phyloP scores from a whole-genome alignment of 257 asterid genomes.

The Rubia yunnanensis region DNA sequence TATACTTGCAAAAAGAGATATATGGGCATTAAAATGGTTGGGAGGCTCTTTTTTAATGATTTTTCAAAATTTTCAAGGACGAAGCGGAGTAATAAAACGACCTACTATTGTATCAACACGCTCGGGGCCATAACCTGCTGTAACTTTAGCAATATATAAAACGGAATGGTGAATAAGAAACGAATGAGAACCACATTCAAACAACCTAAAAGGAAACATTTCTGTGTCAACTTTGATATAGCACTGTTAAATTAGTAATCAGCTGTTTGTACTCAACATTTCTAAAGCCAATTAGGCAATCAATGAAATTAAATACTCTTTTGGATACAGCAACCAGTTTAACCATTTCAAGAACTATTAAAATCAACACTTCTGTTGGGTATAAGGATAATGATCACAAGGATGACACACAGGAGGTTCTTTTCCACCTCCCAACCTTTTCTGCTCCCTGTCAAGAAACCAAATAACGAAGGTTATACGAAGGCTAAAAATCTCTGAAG shows the following conservation, averaged over 20 bases:
- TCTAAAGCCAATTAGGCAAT: neutral
- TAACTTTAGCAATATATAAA: too few species aligned
- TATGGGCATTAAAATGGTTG: too few species aligned
- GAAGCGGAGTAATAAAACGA: neutral
- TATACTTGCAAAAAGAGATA: too few species aligned
- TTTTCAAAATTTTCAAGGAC: too few species aligned
- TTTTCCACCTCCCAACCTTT: slow-evolving; percentile 67
- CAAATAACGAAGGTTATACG: neutral
- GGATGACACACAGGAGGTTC: slow-evolving; percentile 22
- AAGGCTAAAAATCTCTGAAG: neutral
- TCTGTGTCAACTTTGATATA: neutral
- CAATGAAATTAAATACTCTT: neutral
- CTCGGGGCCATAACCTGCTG: too few species aligned
- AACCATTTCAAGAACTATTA: neutral
- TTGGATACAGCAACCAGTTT: neutral
- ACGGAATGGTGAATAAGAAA: too few species aligned
- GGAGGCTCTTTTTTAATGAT: neutral
- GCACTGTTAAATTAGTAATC: neutral
- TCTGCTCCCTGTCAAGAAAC: slow-evolving; percentile 51
- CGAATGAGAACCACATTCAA: neutral
- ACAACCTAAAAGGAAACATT: neutral
- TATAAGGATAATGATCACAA: slow-evolving; percentile 23
- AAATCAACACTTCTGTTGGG: neutral
- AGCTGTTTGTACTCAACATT: neutral
- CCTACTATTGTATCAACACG: too few species aligned